Conservation (phyloP, 129 eudicot genomes). For the Tagetes patula region DNA sequence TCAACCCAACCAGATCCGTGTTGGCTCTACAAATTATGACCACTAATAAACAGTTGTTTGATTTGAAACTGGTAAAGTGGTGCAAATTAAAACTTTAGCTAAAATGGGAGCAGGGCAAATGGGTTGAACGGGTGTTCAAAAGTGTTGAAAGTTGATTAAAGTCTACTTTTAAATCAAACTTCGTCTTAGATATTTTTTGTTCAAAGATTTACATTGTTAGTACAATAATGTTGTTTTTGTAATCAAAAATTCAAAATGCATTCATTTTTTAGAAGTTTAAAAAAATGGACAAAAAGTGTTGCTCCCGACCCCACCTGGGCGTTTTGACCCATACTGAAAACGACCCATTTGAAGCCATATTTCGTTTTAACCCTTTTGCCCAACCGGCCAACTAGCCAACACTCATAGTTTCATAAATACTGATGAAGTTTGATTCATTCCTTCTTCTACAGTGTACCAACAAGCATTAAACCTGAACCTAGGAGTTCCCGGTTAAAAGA, state of each 20-base stretch:
- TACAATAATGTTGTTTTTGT: not conserved
- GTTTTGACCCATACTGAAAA: not conserved
- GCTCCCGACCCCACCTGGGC: not conserved
- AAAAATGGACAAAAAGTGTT: slow-evolving; percentile 12
- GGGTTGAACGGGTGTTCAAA: not conserved
- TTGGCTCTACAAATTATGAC: no score
- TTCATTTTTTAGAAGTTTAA: not conserved
- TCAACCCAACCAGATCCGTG: no score
- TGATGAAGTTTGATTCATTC: slow-evolving; percentile 13
- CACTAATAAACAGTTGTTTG: not conserved
- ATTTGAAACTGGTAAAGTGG: not conserved
- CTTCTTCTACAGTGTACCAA: slow-evolving; percentile 54
- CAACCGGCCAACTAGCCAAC: not conserved
- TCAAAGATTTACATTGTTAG: not conserved
- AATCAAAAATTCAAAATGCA: no score
- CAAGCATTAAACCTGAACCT: slow-evolving; percentile 55
- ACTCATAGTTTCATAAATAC: not conserved
- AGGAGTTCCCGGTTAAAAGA: slow-evolving; percentile 84
- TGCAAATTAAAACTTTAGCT: not conserved
- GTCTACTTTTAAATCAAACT: not conserved
- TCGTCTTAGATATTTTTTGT: not conserved
- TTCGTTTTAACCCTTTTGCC: not conserved
- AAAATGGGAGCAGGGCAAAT: not conserved
- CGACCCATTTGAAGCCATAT: not conserved
- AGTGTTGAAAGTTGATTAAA: not conserved